Conservation (phyloP, 768 basidiomycete genomes). For the Trametes elegans region DNA sequence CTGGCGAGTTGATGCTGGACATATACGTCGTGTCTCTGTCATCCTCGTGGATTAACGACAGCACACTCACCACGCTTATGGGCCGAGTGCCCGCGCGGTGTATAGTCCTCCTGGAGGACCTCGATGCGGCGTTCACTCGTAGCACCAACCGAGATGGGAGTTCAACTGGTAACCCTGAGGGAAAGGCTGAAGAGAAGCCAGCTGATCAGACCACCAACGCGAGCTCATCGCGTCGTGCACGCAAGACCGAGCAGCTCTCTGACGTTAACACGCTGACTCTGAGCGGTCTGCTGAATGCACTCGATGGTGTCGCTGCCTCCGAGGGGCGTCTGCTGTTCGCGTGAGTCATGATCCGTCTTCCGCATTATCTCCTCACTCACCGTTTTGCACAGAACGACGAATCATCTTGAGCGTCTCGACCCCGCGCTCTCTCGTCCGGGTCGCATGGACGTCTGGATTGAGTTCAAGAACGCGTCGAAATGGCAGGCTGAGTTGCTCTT, state of each 20-base stretch:
- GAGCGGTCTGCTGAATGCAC: conserved; percentile 78
- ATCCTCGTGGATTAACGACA: conserved; percentile 85
- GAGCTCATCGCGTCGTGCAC: conserved; percentile 40
- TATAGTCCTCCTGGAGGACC: conserved; percentile 86
- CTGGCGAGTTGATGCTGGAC: conserved; percentile 86
- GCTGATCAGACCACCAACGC: conserved; percentile 34
- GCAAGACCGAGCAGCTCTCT: conserved; percentile 55
- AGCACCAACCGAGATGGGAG: conserved; percentile 65
- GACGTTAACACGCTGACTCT: conserved; percentile 81
- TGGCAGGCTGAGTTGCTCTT: conserved; percentile 86
- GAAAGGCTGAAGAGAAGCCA: conserved; percentile 36
- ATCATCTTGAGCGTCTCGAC: conserved; percentile 88
- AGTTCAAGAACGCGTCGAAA: conserved; percentile 83
- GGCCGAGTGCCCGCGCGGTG: conserved; percentile 82
- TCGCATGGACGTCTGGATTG: conserved; percentile 90
- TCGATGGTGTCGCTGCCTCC: conserved; percentile 84
- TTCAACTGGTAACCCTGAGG: conserved; percentile 44
- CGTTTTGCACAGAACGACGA: conserved; percentile 61
- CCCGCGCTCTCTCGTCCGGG: conserved; percentile 91
- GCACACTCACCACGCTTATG: conserved; percentile 82
- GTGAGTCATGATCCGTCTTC: conserved; percentile 44
- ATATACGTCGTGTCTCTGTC: conserved; percentile 89
- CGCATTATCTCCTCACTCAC: conserved; percentile 1
- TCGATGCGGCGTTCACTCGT: conserved; percentile 85
- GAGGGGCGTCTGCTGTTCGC: conserved; percentile 89